phyloP scores from a whole-genome alignment of 2,329 filamentous ascomycete species.

The Neonectria coccinea region DNA sequence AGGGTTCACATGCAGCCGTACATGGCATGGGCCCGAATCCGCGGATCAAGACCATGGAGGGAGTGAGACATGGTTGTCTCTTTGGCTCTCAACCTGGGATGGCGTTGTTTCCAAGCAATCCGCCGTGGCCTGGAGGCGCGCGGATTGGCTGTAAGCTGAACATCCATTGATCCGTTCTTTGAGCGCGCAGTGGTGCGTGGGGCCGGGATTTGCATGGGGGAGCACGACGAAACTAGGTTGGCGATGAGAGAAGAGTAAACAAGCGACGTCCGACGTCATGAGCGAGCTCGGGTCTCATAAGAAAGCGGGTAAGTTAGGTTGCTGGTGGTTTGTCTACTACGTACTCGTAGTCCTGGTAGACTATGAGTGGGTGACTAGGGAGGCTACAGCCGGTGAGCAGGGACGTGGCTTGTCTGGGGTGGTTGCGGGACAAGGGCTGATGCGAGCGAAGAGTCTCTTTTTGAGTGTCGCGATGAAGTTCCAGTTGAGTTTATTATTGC shows the following conservation, averaged over 20 bases:
- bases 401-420: constrained; percentile 39
- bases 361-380: constrained; percentile 37
- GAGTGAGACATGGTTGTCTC: constrained; percentile 23
- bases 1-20: constrained; percentile 9
- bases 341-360: constrained; percentile 27
- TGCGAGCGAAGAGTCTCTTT: constrained; percentile 23
- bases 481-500: constrained; percentile 8
- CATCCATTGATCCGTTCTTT: constrained; percentile 19
- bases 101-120: constrained; percentile 13
- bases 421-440: constrained; percentile 26
- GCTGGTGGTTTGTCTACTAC: constrained; percentile 28
- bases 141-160: constrained; percentile 13
- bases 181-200: constrained; percentile 17
- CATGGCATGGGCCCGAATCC: constrained; percentile 30
- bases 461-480: neutral
- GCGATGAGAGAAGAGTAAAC: constrained; percentile 31
- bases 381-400: constrained; percentile 33
- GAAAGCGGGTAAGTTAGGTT: neutral
- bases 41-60: constrained; percentile 20
- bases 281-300: constrained; percentile 3
- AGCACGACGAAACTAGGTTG: constrained; percentile 15
- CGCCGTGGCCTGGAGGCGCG: constrained; percentile 8
- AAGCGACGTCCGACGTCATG: constrained; percentile 34
- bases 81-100: constrained; percentile 17
- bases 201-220: constrained; percentile 27